A percentile compares a stretch with the other conserved stretches of the same genome.
Evolutionary conservation across 2,329 filamentous ascomycete genomes (phyloP).

Genomic region (Penicillium sp.): DNA sequence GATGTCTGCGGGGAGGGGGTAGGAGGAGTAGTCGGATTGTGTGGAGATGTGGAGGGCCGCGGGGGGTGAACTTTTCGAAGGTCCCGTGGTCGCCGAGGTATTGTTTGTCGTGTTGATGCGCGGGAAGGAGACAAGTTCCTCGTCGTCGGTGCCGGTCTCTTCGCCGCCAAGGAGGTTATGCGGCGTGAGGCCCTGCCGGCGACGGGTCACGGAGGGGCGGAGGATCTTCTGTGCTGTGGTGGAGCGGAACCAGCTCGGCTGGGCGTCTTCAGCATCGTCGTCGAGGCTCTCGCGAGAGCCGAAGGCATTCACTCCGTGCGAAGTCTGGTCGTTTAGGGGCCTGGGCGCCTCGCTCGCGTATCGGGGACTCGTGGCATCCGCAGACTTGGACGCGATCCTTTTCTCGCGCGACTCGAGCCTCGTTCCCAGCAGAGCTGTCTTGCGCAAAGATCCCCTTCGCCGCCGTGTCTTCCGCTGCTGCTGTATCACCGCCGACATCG

Average conservation of each 20-base stretch:
- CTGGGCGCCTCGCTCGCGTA: conserved; percentile 10
- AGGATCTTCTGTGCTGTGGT: conserved; percentile 18
- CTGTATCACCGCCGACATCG: conserved; percentile 52
- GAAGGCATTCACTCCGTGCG: conserved; percentile 14
- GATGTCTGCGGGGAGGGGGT: conserved; percentile 46
- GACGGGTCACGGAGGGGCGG: conserved; percentile 31
- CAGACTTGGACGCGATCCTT: conserved; percentile 23
- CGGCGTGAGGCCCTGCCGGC: conserved; percentile 47
- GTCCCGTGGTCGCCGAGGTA: conserved; percentile 13
- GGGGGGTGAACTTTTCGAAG: conserved; percentile 19
- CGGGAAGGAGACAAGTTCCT: conserved; percentile 70
- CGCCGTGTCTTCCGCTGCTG: conserved; percentile 61
- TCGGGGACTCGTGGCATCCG: conserved; percentile 18
- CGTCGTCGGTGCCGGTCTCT: conserved; percentile 80
- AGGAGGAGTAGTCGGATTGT: conserved; percentile 63
- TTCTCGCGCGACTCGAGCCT: conserved; percentile 39
- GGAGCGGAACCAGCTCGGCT: conserved; percentile 21
- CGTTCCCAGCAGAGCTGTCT: conserved; percentile 77
- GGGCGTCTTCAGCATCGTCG: conserved; percentile 14
- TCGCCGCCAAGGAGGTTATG: conserved; percentile 61
- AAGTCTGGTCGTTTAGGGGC: conserved; percentile 8
- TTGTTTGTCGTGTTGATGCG: conserved; percentile 44
- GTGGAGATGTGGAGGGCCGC: conserved; percentile 33
- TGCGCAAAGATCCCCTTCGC: conserved; percentile 81
- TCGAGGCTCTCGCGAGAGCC: conserved; percentile 16